A percentile compares a stretch with the other conserved stretches of the same genome.
Conservation (phyloP, 305 asterid species). For the Rubia balearica region DNA sequence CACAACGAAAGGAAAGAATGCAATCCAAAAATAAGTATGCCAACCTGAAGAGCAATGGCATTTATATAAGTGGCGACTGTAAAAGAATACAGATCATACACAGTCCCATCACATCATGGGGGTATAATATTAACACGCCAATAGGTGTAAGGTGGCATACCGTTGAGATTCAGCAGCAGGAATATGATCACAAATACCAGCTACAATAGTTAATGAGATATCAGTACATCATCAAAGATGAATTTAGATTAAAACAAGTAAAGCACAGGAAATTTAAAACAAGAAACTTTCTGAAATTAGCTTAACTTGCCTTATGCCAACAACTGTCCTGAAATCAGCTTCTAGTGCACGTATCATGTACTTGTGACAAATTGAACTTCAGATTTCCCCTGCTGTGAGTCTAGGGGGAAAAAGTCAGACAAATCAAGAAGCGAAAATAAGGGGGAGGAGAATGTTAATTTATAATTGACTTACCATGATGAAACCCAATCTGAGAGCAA, state of each 20-base stretch:
- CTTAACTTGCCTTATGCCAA: conserved; percentile 73
- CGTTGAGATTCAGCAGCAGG: conserved; percentile 68
- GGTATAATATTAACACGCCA: background rate
- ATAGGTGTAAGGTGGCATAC: conserved; percentile 36
- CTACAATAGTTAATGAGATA: conserved; percentile 44
- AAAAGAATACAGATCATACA: background rate
- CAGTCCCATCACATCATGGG: background rate
- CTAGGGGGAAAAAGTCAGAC: conserved; percentile 33
- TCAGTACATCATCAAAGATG: conserved; percentile 13
- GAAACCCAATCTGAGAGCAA: conserved; percentile 85
- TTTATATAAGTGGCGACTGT: background rate
- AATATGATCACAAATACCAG: conserved; percentile 84
- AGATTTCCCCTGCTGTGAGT: conserved; percentile 84
- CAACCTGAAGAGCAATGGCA: conserved; percentile 52
- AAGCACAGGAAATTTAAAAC: background rate
- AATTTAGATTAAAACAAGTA: background rate
- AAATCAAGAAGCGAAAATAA: conserved; percentile 16
- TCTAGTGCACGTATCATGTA: conserved; percentile 93
- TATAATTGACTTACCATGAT: conserved; percentile 46
- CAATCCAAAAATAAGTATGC: conserved; percentile 94
- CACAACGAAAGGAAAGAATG: conserved; percentile 68
- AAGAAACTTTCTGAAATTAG: conserved; percentile 17
- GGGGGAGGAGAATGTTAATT: conserved; percentile 5
- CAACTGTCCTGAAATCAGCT: conserved; percentile 77
- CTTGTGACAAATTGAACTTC: conserved; percentile 87